These are phyloP conservation scores for Ophioceras dolichostomum DNA, from an alignment of 2,329 filamentous ascomycete genomes.

Conservation along the genomic window DNA sequence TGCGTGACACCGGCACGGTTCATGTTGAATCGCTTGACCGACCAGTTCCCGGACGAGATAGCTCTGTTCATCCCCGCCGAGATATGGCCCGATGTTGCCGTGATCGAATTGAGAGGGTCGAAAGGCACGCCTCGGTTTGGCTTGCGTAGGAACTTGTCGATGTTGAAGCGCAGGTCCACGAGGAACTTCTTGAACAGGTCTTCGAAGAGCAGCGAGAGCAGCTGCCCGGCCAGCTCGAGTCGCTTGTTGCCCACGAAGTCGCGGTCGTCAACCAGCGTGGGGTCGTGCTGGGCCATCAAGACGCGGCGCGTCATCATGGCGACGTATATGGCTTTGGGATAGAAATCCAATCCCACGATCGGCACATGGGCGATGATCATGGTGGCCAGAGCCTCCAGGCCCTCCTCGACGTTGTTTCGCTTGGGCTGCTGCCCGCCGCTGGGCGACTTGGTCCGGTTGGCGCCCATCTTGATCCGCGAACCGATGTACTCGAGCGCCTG, in stretches of 20 bases:
- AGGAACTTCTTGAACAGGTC: conserved; percentile 97
- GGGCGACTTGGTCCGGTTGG: conserved; percentile 34
- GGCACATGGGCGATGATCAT: conserved; percentile 92
- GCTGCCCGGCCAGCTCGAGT: conserved; percentile 85
- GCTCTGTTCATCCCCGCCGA: conserved; percentile 89
- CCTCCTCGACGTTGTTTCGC: conserved; percentile 80
- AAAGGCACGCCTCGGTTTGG: conserved; percentile 80
- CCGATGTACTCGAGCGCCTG: conserved; percentile 93
- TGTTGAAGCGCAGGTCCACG: conserved; percentile 76
- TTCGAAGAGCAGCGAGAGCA: conserved; percentile 88
- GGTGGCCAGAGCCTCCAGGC: conserved; percentile 81
- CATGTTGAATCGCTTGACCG: conserved; percentile 96
- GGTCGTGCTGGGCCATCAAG: conserved; percentile 83
- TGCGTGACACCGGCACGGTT: conserved; percentile 94
- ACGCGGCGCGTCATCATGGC: conserved; percentile 97
- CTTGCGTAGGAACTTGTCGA: conserved; percentile 93
- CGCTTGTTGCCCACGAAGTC: conserved; percentile 98
- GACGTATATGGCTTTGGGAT: conserved; percentile 93
- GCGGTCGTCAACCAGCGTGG: conserved; percentile 82
- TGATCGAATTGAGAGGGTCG: conserved; percentile 75
- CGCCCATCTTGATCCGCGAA: conserved; percentile 71
- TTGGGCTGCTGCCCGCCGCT: conserved; percentile 33
- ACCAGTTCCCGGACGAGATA: conserved; percentile 98
- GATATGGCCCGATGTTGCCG: conserved; percentile 74
- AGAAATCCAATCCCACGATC: conserved; percentile 83